Conservation (phyloP, 768 basidiomycete species). For the Trametes meyenii region DNA sequence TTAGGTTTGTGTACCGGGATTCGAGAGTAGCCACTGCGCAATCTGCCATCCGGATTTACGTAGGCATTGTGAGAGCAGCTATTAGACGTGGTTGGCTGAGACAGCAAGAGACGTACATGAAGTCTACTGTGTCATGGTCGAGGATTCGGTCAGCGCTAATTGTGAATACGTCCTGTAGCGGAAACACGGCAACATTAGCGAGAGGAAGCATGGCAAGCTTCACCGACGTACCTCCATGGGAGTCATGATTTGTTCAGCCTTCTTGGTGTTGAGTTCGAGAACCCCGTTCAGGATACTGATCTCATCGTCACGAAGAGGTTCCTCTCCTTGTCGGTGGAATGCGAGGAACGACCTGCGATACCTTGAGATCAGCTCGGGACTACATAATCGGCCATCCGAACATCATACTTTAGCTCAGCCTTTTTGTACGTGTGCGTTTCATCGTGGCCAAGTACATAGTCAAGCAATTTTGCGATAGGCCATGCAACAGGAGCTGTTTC, state of each 20-base stretch:
- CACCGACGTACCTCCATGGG: conserved; percentile 47
- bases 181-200: neutral
- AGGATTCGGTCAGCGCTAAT: conserved; percentile 77
- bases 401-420: conserved; percentile 46
- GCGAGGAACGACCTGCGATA: conserved; percentile 63
- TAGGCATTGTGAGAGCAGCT: neutral
- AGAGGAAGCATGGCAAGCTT: neutral
- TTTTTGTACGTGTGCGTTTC: conserved; percentile 82
- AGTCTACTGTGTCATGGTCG: conserved; percentile 78
- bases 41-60: conserved; percentile 38
- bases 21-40: conserved; percentile 86
- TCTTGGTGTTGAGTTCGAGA: conserved; percentile 75
- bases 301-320: conserved; percentile 80
- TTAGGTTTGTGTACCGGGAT: conserved; percentile 85
- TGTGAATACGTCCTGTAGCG: conserved; percentile 73
- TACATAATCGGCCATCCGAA: neutral
- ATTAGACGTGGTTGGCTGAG: neutral
- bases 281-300: conserved; percentile 82
- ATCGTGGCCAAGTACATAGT: conserved; percentile 74
- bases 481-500: conserved; percentile 54
- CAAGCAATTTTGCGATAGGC: conserved; percentile 72
- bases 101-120: conserved; percentile 52
- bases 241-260: conserved; percentile 59
- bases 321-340: conserved; percentile 77
- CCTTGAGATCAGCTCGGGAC: too few species aligned